phyloP scores from a whole-genome alignment of 257 asterid genomes.

The Nicotiana sylvestris region DNA sequence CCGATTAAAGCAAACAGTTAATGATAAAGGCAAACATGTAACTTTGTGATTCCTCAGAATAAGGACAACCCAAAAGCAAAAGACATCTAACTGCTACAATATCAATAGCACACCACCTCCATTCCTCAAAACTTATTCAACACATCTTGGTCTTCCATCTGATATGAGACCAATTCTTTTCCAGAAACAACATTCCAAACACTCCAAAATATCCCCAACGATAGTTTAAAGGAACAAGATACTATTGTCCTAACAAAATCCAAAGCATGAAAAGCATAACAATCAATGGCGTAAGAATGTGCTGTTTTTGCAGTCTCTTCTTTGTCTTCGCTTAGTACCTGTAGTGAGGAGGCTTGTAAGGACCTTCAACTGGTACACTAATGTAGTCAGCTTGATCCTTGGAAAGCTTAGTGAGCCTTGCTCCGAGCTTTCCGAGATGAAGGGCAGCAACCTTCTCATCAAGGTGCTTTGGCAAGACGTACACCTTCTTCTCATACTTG shows the following conservation, averaged over 20 bases:
- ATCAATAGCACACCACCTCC: background rate
- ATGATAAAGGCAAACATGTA: background rate
- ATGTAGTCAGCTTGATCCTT: constrained; percentile 51
- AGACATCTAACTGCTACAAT: background rate
- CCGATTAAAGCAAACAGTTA: too few species aligned
- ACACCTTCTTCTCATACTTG: constrained; percentile 56
- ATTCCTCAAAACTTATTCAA: background rate
- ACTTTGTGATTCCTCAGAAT: background rate
- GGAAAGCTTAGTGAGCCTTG: constrained; percentile 43
- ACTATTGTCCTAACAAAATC: background rate
- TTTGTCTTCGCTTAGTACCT: constrained; percentile 34
- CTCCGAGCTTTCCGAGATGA: constrained; percentile 48
- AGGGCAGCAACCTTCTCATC: constrained; percentile 58
- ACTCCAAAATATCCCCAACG: background rate
- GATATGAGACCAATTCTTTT: background rate
- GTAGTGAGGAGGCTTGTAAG: constrained; percentile 51
- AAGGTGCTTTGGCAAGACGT: constrained; percentile 53
- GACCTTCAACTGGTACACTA: constrained; percentile 43
- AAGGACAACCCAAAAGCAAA: background rate
- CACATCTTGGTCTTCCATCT: background rate
- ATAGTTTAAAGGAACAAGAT: background rate
- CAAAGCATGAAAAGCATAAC: background rate
- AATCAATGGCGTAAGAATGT: background rate
- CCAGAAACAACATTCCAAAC: background rate
- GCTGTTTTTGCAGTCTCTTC: background rate